These are phyloP conservation scores for Claviceps arundinis DNA, from an alignment of 2,329 filamentous ascomycete genomes.

Conservation along the genomic window DNA sequence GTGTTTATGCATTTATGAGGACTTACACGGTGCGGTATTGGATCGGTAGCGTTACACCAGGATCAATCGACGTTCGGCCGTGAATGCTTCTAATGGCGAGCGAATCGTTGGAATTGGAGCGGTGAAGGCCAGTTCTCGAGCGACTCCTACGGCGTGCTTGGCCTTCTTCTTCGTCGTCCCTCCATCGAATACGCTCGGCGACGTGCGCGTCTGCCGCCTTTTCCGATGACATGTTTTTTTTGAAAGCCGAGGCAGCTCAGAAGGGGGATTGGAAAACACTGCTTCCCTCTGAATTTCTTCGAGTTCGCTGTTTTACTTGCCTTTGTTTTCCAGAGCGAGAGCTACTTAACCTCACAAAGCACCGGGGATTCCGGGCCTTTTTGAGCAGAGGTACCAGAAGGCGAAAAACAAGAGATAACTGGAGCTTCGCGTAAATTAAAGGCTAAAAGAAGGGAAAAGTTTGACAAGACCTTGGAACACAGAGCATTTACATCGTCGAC, in stretches of 20 bases:
- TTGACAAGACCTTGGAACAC: too few relatives aligned
- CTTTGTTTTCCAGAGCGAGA: too few relatives aligned
- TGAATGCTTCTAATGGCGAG: slow-evolving; percentile 28
- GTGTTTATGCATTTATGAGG: neutral
- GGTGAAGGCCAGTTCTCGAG: slow-evolving; percentile 7
- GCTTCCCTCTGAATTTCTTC: neutral
- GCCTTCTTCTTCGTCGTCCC: slow-evolving; percentile 21
- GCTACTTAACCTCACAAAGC: too few relatives aligned
- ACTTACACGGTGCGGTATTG: slow-evolving; percentile 41
- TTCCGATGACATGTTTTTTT: slow-evolving; percentile 6
- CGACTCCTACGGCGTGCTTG: slow-evolving; percentile 10
- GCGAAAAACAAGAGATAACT: too few relatives aligned
- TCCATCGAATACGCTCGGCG: slow-evolving; percentile 22
- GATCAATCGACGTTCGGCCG: slow-evolving; percentile 15
- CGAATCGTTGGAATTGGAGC: slow-evolving; percentile 21
- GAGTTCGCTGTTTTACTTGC: too few relatives aligned
- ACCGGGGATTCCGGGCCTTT: too few relatives aligned
- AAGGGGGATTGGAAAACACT: neutral
- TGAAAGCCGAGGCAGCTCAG: neutral
- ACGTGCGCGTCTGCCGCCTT: slow-evolving; percentile 6
- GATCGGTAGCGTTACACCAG: slow-evolving; percentile 28
- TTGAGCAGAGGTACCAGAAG: too few relatives aligned
- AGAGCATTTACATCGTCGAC: too few relatives aligned
- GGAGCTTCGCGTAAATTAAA: too few relatives aligned
- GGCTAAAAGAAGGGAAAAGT: too few relatives aligned